Evolutionary conservation across 306 rosid genomes (phyloP), one percentile per base, ranked within the genome.

Genomic region (Lotus japonicus): DNA sequence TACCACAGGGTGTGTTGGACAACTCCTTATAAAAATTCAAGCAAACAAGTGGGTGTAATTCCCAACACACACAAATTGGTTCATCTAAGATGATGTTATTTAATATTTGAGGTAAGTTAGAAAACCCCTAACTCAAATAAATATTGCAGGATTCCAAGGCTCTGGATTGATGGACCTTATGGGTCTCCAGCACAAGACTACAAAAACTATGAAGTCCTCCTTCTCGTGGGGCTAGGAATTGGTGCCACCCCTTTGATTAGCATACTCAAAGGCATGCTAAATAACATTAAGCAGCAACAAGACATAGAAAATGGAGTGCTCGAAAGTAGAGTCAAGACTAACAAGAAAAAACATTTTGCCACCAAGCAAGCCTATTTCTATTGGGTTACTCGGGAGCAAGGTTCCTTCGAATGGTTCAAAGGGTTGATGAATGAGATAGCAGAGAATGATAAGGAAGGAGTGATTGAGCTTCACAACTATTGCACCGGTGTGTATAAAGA

Each of bases 111-210:
- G 31, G 31, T 26, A 26, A 2, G 31, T 2, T 26, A 26, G 4
- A 26, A 26, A 26, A 26, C 31, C 31, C 31, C 2, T 4, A 26
- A 26, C 31, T 3, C 31, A 26, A 26, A 26, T 26, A 7, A 64
- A 23, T n/a, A n/a, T 51, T 73, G 65, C 71, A 90, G 98, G 79
- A 84, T 92, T 85, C 98, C 98, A 41, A 89, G 62, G 66, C 73
- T 92, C 11, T 12, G 61, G 42, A 78, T 92, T 11, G 98, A 92
- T 49, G 98, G 98, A 33, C 90, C 98, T 0, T 89, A 92, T 0
- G 98, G 98, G 71, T 96, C 98, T 4, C 96, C 96, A 17, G 95
- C 98, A 35, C 98, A 92, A 58, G 96, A 89, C 75, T 92, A 92
- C 83, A 87, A 89, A 42, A 68, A 81, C n/a, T 92, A 92, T 11